Conservation (phyloP, 2,329 filamentous ascomycete genomes). For the Cladobotryum mycophilum region DNA sequence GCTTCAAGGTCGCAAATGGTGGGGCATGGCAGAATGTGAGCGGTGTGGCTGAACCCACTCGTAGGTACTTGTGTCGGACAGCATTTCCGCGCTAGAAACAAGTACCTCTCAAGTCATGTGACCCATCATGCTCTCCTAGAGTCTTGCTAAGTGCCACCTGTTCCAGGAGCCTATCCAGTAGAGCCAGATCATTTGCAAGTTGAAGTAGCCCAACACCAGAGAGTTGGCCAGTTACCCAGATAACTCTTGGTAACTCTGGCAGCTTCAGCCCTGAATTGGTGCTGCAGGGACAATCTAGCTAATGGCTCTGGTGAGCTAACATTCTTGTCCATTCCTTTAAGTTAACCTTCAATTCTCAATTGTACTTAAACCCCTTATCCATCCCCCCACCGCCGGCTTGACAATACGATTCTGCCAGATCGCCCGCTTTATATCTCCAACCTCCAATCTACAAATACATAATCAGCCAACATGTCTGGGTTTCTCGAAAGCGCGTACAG, state of each 20-base stretch:
- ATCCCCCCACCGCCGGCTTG: slow-evolving; percentile 24
- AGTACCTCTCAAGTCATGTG: slow-evolving; percentile 24
- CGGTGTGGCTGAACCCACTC: slow-evolving; percentile 1
- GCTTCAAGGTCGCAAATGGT: slow-evolving; percentile 13
- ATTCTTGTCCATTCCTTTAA: slow-evolving; percentile 19
- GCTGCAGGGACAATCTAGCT: slow-evolving; percentile 18
- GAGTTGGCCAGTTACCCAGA: slow-evolving; percentile 20
- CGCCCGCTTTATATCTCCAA: slow-evolving; percentile 14
- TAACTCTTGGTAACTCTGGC: slow-evolving; percentile 24
- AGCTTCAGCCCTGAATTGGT: slow-evolving; percentile 23
- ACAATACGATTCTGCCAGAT: slow-evolving; percentile 19
- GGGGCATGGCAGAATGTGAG: slow-evolving; percentile 13
- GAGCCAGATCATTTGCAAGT: slow-evolving; percentile 29
- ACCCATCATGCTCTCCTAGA: slow-evolving; percentile 12
- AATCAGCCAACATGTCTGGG: slow-evolving; percentile 68
- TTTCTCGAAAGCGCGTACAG: slow-evolving; percentile 95
- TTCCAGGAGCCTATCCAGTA: slow-evolving; percentile 26
- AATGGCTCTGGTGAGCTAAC: slow-evolving; percentile 25
- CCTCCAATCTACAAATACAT: slow-evolving; percentile 5
- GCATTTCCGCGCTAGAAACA: not conserved
- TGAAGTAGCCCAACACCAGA: slow-evolving; percentile 21
- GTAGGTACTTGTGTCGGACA: not conserved
- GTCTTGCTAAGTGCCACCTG: slow-evolving; percentile 35
- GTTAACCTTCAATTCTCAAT: slow-evolving; percentile 14
- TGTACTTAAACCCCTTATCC: slow-evolving; percentile 24